Evolutionary conservation across 805 yeast species (phyloP).

Genomic region (Saccharomycopsis sp.): DNA sequence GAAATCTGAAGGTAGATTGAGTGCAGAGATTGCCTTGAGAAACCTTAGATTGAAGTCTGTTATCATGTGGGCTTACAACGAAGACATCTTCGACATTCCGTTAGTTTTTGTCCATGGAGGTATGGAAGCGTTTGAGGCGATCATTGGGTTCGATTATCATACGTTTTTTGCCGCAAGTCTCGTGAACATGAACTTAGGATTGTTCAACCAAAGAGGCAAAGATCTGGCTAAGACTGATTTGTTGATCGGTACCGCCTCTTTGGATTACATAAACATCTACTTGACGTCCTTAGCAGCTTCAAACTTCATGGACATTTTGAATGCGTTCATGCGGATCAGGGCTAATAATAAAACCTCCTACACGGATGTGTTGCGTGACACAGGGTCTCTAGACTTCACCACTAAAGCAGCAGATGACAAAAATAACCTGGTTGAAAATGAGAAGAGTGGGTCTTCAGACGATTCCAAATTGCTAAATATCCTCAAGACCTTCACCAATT

Average conservation of each 20-base stretch:
- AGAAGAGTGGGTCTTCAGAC: neutral
- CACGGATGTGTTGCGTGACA: constrained; percentile 53
- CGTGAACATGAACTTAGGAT: constrained; percentile 41
- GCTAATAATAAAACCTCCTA: constrained; percentile 71
- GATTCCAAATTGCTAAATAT: constrained; percentile 15
- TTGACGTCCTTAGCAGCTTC: constrained; percentile 84
- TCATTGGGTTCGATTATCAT: constrained; percentile 78
- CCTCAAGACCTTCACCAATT: constrained; percentile 21
- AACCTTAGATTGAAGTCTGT: constrained; percentile 54
- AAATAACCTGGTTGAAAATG: neutral
- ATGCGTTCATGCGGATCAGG: constrained; percentile 61
- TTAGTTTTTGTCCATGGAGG: constrained; percentile 57
- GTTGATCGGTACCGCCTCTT: constrained; percentile 43
- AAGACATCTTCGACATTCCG: constrained; percentile 48
- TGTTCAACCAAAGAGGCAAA: constrained; percentile 61
- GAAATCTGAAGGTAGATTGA: constrained; percentile 68
- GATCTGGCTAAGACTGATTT: constrained; percentile 48
- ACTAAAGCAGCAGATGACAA: constrained; percentile 59
- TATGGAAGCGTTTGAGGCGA: constrained; percentile 47
- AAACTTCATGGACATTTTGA: constrained; percentile 69
- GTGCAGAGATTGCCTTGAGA: constrained; percentile 53
- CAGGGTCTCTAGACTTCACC: constrained; percentile 66
- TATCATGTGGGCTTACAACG: constrained; percentile 59
- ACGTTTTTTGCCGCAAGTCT: constrained; percentile 64
- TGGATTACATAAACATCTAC: constrained; percentile 52